Base-by-base conservation (phyloP, 1,139 yeast species). In the Geotrichum macrosporum region DNA sequence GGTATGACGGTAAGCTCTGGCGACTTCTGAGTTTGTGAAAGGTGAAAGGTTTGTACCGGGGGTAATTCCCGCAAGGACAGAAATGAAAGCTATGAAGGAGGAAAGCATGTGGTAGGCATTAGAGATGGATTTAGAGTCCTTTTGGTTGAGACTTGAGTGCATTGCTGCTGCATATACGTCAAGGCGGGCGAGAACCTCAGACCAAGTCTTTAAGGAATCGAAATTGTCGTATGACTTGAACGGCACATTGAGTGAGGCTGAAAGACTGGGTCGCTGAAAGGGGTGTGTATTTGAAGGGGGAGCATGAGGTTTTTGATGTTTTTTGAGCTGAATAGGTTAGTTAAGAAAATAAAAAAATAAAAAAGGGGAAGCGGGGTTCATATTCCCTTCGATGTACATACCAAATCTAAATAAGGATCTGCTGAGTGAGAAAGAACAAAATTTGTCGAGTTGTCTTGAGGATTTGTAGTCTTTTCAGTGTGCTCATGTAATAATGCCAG, bases 31-130 rank as follows among this genome's bases (percentile, higher is more conserved):
- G 30, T 53, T 48, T 16, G 59, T 57, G 2, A 52, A 32, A 13
- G 55, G 41, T 5, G 58, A 50, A 6, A 62, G 64, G 19, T 53
- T 50, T 1, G 63, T 53, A 12, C 63, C 63, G 9, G 61, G 59
- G 2, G 64, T 63, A 31, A 60, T 55, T 5, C 64, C 64, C 1
- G 62, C 55, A 42, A 56, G 52, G 16, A 57, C 46, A 22, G 58
- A 52, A 15, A 60, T 54, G 16, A 53, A 55, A 40, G 59, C 62
- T 22, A 59, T 48, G 12, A 55, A 48, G 20, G 55, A 48, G 8
- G 61, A 52, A 9, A 60, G 54, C 18, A 48, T 53, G 19, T 53
- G 53, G 43, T 49, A 55, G n/a, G 52, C 36, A 8, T 39, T 34
- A 5, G 46, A 51, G 29, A 55, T 42, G 13, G 50, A 47, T 12